phyloP scores from a whole-genome alignment of 1,139 yeast genomes.

The Blastobotrys serpentis region DNA sequence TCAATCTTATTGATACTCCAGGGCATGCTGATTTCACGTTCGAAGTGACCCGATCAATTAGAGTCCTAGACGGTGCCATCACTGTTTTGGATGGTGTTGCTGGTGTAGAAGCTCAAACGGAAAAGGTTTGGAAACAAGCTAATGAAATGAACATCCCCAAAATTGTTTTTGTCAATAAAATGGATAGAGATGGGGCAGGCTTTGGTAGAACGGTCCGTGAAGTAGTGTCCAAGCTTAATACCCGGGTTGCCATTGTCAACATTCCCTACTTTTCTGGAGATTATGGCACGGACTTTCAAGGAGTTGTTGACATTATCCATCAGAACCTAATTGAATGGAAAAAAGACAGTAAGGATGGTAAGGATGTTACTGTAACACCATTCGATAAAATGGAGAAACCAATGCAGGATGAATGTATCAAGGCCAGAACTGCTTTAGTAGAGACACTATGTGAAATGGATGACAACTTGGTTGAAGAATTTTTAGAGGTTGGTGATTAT shows the following conservation, averaged over 20 bases:
- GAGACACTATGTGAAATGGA: conserved; percentile 84
- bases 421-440: conserved; percentile 70
- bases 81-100: conserved; percentile 94
- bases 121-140: conserved; percentile 94
- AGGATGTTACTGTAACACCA: conserved; percentile 51
- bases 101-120: conserved; percentile 98
- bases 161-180: conserved; percentile 80
- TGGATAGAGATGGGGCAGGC: conserved; percentile 97
- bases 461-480: conserved; percentile 72
- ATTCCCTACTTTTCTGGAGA: conserved; percentile 64
- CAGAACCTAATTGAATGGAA: conserved; percentile 67
- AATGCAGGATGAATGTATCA: conserved; percentile 47
- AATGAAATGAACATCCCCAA: conserved; percentile 64
- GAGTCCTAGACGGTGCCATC: conserved; percentile 92
- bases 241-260: conserved; percentile 71
- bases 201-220: conserved; percentile 87
- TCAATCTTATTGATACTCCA: conserved; percentile 93
- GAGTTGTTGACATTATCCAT: conserved; percentile 81
- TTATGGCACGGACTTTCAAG: conserved; percentile 55
- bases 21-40: conserved; percentile 98
- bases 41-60: conserved; percentile 84
- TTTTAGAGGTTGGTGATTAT: conserved; percentile 63
- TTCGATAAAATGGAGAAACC: conserved; percentile 38
- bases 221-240: conserved; percentile 71
- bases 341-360: conserved; percentile 51